Evolutionary conservation across 2,329 filamentous ascomycete genomes (phyloP).

Genomic region (Hypoxylon sp.): DNA sequence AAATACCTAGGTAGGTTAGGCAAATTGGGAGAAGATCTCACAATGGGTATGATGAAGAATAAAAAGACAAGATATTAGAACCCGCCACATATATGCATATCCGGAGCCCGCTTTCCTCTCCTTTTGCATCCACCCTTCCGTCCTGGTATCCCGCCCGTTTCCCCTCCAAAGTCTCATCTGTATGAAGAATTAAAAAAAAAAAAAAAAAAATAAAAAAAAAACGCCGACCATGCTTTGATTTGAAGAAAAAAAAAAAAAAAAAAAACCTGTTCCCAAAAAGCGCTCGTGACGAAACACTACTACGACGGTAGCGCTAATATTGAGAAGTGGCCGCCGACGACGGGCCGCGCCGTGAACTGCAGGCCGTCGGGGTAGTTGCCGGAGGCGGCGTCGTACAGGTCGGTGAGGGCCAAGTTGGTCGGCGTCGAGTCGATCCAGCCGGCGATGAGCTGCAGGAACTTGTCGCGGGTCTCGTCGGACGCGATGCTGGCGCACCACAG

Average conservation of each 20-base stretch:
- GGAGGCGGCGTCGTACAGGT: slow-evolving; percentile 78
- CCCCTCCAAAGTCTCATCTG: no score
- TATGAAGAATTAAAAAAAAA: no score
- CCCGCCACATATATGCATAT: neutral
- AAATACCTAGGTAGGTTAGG: no score
- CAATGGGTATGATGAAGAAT: no score
- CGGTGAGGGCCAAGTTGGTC: slow-evolving; percentile 78
- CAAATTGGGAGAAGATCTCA: no score
- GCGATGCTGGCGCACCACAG: slow-evolving; percentile 85
- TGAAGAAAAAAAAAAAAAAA: no score
- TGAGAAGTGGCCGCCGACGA: slow-evolving; percentile 84
- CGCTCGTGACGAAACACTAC: no score
- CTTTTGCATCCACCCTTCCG: slow-evolving; percentile 3
- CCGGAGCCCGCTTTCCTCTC: neutral
- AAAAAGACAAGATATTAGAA: neutral
- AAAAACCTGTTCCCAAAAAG: no score
- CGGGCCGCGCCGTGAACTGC: slow-evolving; percentile 81
- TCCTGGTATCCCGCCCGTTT: neutral
- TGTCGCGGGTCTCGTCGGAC: slow-evolving; percentile 66
- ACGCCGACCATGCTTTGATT: neutral
- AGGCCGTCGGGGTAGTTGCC: slow-evolving; percentile 74
- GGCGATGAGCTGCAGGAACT: slow-evolving; percentile 77
- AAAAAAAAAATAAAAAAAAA: neutral
- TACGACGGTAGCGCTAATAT: slow-evolving; percentile 70
- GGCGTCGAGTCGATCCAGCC: slow-evolving; percentile 80